Evolutionary conservation across 306 rosid genomes (phyloP).

Genomic region (Sesbania bispinosa): DNA sequence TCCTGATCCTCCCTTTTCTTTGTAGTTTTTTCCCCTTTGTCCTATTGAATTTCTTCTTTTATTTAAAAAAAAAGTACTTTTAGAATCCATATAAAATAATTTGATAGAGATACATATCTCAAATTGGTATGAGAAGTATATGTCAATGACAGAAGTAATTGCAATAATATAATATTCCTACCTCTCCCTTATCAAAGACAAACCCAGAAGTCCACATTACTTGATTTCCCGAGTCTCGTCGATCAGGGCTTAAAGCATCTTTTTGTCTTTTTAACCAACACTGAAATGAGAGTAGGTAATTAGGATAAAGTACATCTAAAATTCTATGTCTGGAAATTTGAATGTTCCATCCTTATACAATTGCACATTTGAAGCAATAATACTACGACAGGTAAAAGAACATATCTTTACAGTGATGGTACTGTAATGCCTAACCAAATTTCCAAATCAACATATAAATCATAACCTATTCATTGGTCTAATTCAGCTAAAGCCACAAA

Average conservation of each 20-base stretch:
- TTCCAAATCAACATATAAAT: background rate
- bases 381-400: background rate
- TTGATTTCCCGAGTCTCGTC: slow-evolving; percentile 41
- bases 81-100: slow-evolving; percentile 12
- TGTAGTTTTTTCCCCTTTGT: background rate
- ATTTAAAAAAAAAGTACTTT: background rate
- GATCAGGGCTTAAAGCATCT: slow-evolving; percentile 65
- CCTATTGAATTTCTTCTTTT: background rate
- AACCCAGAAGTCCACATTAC: slow-evolving; percentile 92
- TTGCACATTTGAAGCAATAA: slow-evolving; percentile 5
- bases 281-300: slow-evolving; percentile 41
- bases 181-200: slow-evolving; percentile 73
- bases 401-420: background rate
- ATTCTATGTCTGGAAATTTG: background rate
- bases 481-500: background rate
- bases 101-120: background rate
- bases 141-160: background rate
- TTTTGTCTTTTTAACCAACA: slow-evolving; percentile 93
- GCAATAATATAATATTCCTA: slow-evolving; percentile 29
- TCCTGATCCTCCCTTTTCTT: background rate
- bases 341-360: background rate
- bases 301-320: background rate
- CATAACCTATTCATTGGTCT: background rate
- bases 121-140: background rate
- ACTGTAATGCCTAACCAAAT: background rate